Conservation (phyloP, 148 eudicot genomes). For the Agrostemma githago region DNA sequence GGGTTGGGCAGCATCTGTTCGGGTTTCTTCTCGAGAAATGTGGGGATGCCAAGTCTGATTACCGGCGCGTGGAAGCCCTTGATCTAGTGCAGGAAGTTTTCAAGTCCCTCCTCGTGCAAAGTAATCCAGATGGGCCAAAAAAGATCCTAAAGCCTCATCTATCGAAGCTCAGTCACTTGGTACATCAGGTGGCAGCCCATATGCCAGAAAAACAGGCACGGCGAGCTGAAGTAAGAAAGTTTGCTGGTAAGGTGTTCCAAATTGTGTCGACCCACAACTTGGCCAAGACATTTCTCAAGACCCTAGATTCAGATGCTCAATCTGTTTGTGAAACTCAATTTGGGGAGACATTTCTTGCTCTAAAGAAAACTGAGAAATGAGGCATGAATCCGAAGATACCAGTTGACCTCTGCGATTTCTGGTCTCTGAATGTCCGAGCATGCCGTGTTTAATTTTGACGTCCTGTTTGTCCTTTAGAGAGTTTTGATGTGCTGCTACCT, state of each 20-base stretch:
- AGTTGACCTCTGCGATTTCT: background rate
- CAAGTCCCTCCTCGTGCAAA: slow-evolving; percentile 40
- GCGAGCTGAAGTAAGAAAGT: slow-evolving; percentile 74
- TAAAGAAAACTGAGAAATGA: slow-evolving; percentile 43
- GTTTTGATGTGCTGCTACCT: slow-evolving; percentile 4
- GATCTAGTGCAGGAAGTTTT: slow-evolving; percentile 53
- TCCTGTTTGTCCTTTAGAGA: background rate
- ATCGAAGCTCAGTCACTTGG: slow-evolving; percentile 41
- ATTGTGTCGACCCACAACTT: slow-evolving; percentile 41
- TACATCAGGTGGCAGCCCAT: slow-evolving; percentile 49
- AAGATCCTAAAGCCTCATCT: slow-evolving; percentile 46
- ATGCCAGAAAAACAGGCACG: slow-evolving; percentile 82
- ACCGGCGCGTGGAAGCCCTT: slow-evolving; percentile 74
- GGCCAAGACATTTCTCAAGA: slow-evolving; percentile 51
- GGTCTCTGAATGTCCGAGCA: background rate
- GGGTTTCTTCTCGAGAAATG: slow-evolving; percentile 66
- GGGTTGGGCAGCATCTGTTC: slow-evolving; percentile 69
- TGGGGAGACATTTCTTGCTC: slow-evolving; percentile 61
- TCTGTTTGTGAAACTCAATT: slow-evolving; percentile 69
- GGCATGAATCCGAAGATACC: background rate
- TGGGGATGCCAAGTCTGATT: slow-evolving; percentile 49
- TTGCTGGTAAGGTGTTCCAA: slow-evolving; percentile 56
- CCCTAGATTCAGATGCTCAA: slow-evolving; percentile 54
- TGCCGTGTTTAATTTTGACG: background rate
- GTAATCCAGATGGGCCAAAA: slow-evolving; percentile 26